A percentile compares a stretch with the other conserved stretches of the same genome.
Conservation (phyloP, 495 filamentous ascomycete genomes). For the Glonium stellatum region DNA sequence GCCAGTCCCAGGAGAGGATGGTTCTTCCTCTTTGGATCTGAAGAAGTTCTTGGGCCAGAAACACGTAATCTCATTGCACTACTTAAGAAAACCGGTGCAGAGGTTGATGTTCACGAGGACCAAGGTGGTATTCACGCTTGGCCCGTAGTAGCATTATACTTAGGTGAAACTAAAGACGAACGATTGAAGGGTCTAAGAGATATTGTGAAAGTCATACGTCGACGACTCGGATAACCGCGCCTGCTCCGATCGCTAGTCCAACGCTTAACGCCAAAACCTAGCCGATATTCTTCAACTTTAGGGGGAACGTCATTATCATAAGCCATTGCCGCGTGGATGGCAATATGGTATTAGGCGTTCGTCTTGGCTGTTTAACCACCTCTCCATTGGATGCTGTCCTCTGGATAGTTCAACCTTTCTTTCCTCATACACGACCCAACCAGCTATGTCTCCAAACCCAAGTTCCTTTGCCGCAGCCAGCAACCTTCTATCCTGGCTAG, state of each 20-base stretch:
- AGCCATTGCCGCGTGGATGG: not conserved
- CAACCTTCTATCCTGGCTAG: not conserved
- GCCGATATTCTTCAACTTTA: not conserved
- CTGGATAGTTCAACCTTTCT: not conserved
- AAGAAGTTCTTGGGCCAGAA: constrained; percentile 64
- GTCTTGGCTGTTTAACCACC: not conserved
- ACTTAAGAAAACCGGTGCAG: constrained; percentile 42
- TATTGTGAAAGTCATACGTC: constrained; percentile 45
- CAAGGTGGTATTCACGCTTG: constrained; percentile 66
- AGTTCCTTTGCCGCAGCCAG: not conserved
- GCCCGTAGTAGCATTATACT: constrained; percentile 66
- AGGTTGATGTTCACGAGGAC: constrained; percentile 46
- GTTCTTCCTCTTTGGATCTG: constrained; percentile 57
- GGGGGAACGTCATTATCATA: not conserved
- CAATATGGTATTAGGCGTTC: not conserved
- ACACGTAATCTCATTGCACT: constrained; percentile 47
- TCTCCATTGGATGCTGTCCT: not conserved
- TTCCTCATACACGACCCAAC: not conserved
- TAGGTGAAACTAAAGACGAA: constrained; percentile 49
- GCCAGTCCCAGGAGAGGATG: constrained; percentile 55
- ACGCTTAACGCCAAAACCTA: not conserved
- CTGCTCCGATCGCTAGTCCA: not conserved
- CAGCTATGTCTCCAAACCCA: not conserved
- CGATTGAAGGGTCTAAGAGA: constrained; percentile 51
- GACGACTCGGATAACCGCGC: constrained; percentile 2